Conservation (phyloP, 2,329 filamentous ascomycete species). For the Atkinsonella texensis region DNA sequence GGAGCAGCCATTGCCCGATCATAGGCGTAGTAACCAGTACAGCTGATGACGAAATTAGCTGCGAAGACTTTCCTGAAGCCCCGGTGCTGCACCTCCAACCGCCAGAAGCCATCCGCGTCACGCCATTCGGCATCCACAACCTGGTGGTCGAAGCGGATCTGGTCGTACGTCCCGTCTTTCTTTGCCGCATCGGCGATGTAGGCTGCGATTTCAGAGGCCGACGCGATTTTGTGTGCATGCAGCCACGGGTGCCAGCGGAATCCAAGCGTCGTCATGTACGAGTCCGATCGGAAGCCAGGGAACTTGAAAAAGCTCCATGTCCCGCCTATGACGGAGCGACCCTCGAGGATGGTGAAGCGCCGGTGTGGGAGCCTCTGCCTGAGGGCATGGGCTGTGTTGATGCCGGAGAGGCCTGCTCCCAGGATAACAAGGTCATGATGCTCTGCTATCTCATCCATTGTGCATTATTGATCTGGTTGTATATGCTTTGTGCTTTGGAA, state of each 20-base stretch:
- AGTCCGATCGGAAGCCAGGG: slow-evolving; percentile 59
- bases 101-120: slow-evolving; percentile 44
- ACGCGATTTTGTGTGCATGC: slow-evolving; percentile 36
- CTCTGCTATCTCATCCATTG: slow-evolving; percentile 8
- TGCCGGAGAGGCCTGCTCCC: slow-evolving; percentile 61
- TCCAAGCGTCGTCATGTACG: slow-evolving; percentile 47
- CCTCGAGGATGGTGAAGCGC: slow-evolving; percentile 56
- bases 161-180: slow-evolving; percentile 37
- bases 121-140: slow-evolving; percentile 41
- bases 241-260: slow-evolving; percentile 64
- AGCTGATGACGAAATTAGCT: slow-evolving; percentile 46
- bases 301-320: slow-evolving; percentile 74
- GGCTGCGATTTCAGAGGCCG: slow-evolving; percentile 35
- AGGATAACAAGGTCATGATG: slow-evolving; percentile 48
- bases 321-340: slow-evolving; percentile 52
- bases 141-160: slow-evolving; percentile 39
- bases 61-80: slow-evolving; percentile 17
- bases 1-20: slow-evolving; percentile 43
- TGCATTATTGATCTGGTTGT: neutral
- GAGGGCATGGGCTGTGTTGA: slow-evolving; percentile 60
- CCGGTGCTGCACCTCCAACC: slow-evolving; percentile 28
- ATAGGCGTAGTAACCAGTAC: slow-evolving; percentile 63
- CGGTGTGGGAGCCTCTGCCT: slow-evolving; percentile 42
- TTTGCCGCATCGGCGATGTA: slow-evolving; percentile 43
- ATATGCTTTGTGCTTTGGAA: neutral